phyloP scores from a whole-genome alignment of 805 yeast genomes.

The Lipomyces orientalis region DNA sequence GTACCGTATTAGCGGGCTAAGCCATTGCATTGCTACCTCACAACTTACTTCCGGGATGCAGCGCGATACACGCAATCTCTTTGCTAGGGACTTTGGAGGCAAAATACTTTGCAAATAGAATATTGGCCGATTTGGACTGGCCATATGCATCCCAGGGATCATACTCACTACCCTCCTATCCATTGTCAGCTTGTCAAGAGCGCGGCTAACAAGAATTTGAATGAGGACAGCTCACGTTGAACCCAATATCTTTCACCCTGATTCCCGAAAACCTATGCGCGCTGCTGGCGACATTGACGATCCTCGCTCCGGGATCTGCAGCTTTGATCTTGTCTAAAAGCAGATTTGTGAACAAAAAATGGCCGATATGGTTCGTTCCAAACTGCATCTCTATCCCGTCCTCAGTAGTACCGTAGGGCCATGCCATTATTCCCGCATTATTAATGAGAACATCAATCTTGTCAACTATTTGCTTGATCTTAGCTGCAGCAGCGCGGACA shows the following conservation, averaged over 20 bases:
- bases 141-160: constrained; percentile 7
- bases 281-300: not conserved
- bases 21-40: too few relatives aligned
- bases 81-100: not conserved
- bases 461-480: not conserved
- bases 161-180: not conserved
- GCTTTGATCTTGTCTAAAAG: constrained; percentile 10
- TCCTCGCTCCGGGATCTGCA: constrained; percentile 4
- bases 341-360: constrained; percentile 66
- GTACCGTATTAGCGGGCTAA: too few relatives aligned
- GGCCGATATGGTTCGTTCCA: constrained; percentile 78
- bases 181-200: too few relatives aligned
- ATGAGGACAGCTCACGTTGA: not conserved
- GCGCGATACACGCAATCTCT: not conserved
- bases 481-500: not conserved
- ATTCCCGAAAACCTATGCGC: not conserved
- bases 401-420: constrained; percentile 67
- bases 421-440: constrained; percentile 81
- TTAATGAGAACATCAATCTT: constrained; percentile 65
- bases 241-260: not conserved
- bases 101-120: constrained; percentile 7
- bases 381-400: constrained; percentile 79
- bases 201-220: too few relatives aligned
- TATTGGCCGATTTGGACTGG: constrained; percentile 20
- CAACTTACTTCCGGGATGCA: constrained; percentile 1